phyloP scores from a whole-genome alignment of 768 basidiomycete species.

The Trametes elegans region DNA sequence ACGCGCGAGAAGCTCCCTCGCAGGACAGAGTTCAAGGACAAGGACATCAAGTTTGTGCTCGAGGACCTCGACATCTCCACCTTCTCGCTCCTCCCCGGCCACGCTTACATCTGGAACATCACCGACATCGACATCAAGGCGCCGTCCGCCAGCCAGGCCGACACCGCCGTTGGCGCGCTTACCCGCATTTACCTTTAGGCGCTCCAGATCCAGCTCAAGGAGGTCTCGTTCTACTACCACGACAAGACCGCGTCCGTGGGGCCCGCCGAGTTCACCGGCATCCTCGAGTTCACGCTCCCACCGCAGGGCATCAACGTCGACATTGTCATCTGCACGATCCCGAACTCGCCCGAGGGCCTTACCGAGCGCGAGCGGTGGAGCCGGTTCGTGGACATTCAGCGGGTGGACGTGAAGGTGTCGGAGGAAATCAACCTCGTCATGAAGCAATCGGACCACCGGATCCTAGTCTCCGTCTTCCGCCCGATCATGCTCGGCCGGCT shows the following conservation, averaged over 20 bases:
- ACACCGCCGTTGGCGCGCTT: conserved; percentile 56
- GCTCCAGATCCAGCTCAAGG: conserved; percentile 56
- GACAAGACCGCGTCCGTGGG: conserved; percentile 55
- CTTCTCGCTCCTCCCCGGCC: conserved; percentile 64
- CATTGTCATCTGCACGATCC: conserved; percentile 62
- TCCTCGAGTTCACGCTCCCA: conserved; percentile 61
- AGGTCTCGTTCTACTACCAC: conserved; percentile 74
- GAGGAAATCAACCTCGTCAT: conserved; percentile 56
- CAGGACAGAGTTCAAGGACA: conserved; percentile 71
- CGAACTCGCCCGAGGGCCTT: conserved; percentile 42
- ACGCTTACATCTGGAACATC: conserved; percentile 70
- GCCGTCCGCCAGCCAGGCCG: conserved; percentile 34
- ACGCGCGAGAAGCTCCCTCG: conserved; percentile 42
- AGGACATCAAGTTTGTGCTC: conserved; percentile 68
- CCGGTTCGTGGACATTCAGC: conserved; percentile 60
- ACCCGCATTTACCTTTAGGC: conserved; percentile 67
- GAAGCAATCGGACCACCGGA: conserved; percentile 59
- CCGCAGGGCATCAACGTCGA: conserved; percentile 68
- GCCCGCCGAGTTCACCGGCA: conserved; percentile 58
- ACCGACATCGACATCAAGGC: conserved; percentile 58
- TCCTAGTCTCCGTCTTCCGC: conserved; percentile 60
- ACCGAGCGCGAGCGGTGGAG: conserved; percentile 43
- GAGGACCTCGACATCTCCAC: conserved; percentile 73
- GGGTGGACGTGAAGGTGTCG: conserved; percentile 50
- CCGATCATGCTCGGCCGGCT: conserved; percentile 58